Conservation (phyloP, 306 rosid genomes). For the Arachis stenosperma region DNA sequence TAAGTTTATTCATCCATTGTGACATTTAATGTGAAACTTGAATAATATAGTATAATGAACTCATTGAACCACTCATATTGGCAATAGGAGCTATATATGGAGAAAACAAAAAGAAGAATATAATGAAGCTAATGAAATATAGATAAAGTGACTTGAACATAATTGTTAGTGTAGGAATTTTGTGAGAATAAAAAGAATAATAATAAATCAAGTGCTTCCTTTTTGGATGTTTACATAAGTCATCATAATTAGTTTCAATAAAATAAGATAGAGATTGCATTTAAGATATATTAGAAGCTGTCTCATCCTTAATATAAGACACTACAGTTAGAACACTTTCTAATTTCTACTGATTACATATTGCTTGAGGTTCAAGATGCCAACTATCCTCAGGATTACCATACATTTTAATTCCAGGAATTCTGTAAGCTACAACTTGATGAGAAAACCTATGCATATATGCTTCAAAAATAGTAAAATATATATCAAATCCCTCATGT, state of each 20-base stretch:
- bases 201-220: neutral
- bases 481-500: neutral
- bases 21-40: too few species aligned
- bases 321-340: neutral
- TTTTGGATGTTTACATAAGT: neutral
- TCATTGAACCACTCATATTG: too few species aligned
- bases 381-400: constrained; percentile 39
- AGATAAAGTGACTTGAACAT: too few species aligned
- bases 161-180: too few species aligned
- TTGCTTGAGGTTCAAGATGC: constrained; percentile 35
- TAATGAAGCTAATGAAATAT: too few species aligned
- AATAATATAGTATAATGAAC: too few species aligned
- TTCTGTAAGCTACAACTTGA: constrained; percentile 27
- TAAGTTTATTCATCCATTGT: too few species aligned
- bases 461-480: constrained; percentile 3
- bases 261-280: neutral
- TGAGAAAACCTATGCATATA: constrained; percentile 29
- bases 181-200: too few species aligned
- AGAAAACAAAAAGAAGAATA: too few species aligned
- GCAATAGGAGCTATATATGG: too few species aligned
- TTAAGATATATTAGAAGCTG: neutral
- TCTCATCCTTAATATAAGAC: neutral
- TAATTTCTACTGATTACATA: neutral
- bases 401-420: constrained; percentile 31
- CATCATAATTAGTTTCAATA: neutral